These are phyloP conservation scores for Boechera divaricarpa DNA, from an alignment of 345 rosid species.

Conservation along the genomic window DNA sequence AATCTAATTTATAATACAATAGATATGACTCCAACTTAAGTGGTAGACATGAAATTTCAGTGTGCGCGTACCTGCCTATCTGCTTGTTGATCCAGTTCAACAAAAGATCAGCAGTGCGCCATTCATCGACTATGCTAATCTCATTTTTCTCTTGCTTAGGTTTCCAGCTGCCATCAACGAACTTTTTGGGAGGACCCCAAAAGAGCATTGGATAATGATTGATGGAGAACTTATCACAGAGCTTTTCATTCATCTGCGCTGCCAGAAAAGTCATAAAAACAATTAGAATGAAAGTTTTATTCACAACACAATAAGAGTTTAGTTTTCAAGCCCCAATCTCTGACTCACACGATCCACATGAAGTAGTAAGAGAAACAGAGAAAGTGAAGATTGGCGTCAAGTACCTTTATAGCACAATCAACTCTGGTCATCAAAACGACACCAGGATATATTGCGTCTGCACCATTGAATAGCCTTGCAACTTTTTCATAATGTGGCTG, in stretches of 20 bases:
- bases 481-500: slow-evolving; percentile 97
- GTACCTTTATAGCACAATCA: slow-evolving; percentile 91
- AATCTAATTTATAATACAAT: neutral
- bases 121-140: slow-evolving; percentile 63
- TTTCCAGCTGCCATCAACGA: slow-evolving; percentile 64
- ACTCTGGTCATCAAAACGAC: slow-evolving; percentile 82
- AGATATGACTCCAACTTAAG: slow-evolving; percentile 3
- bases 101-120: slow-evolving; percentile 82
- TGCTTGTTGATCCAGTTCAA: slow-evolving; percentile 91
- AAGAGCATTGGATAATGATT: slow-evolving; percentile 91
- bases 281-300: neutral
- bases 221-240: slow-evolving; percentile 87
- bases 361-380: slow-evolving; percentile 26
- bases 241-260: slow-evolving; percentile 88
- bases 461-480: slow-evolving; percentile 92
- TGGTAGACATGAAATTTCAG: slow-evolving; percentile 7
- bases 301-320: neutral
- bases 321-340: slow-evolving; percentile 5
- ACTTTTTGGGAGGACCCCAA: slow-evolving; percentile 79
- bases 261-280: slow-evolving; percentile 59
- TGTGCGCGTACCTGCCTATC: slow-evolving; percentile 67
- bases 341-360: slow-evolving; percentile 6
- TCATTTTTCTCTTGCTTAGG: slow-evolving; percentile 70
- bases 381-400: slow-evolving; percentile 2
- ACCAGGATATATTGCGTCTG: slow-evolving; percentile 86